Evolutionary conservation across 2,329 filamentous ascomycete species (phyloP), one percentile per base, ranked within the genome.

Genomic region (Pseudocercospora eumusae): DNA sequence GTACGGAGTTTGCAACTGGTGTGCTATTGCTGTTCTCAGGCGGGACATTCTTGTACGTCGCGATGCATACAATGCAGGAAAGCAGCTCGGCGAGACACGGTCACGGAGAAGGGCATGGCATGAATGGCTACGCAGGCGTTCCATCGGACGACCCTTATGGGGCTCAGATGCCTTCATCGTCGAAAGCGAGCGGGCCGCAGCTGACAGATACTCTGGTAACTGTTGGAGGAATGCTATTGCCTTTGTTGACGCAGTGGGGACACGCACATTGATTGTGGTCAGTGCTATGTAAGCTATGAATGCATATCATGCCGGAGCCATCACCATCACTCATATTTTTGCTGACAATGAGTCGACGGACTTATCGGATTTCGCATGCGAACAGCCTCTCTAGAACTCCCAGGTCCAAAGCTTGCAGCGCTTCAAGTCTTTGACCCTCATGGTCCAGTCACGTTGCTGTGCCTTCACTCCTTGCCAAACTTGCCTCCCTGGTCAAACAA

Each of bases 11-110:
- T 87, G 93, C 91, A 81, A 98, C 93, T 0, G 95, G 95, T 23
- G 91, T 96, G 82, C 80, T 98, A 47, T 80, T 99, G 8, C 80
- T 98, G n/a, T 99, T 99, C 74, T 96, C 92, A 0, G 95, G 90
- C 0, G 95, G 95, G 15, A 99, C 95, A 0, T 99, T 99, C 74
- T 78, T 99, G 89, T 97, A 98, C 73, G 95, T 99, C 47, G 95
- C 95, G 0, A 97, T 98, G 93, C 95, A 99, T 74, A 92, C 93
- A 0, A 96, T 98, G 92, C 91, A 96, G 74, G 93, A 96, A 71
- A 85, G 88, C 21, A 68, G 67, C 20, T 69, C 73, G 7, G 52
- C 66, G 50, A 68, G 75, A 83, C 86, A 56, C 86, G 85, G 71
- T 70, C 79, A 6, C 47, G 68, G 11, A 55, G 55, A 21, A 61